A percentile compares a stretch with the other conserved stretches of the same genome.
These are phyloP conservation scores for Alternaria tenuissima DNA, from an alignment of 2,329 filamentous ascomycete species.

Conservation along the genomic window DNA sequence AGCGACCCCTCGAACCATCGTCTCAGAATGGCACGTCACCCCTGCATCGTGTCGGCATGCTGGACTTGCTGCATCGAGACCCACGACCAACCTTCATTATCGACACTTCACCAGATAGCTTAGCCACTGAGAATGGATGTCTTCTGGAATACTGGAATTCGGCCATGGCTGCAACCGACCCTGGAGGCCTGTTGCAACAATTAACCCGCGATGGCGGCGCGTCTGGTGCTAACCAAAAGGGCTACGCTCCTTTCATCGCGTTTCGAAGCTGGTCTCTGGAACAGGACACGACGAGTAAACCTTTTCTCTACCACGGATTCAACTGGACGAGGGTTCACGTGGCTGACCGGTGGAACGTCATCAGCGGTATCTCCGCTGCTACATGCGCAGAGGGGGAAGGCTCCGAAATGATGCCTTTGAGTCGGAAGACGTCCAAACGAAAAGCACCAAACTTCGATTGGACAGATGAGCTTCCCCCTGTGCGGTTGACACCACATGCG, in stretches of 20 bases:
- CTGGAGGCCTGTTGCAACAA: conserved; percentile 15
- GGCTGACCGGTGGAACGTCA: conserved; percentile 31
- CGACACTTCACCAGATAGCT: conserved; percentile 12
- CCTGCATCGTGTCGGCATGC: conserved; percentile 26
- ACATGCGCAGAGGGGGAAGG: background rate
- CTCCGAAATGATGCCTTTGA: background rate
- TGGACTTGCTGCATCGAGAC: conserved; percentile 32
- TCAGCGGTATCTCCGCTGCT: conserved; percentile 19
- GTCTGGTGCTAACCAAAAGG: background rate
- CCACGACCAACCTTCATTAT: conserved; percentile 30
- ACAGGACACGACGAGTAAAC: background rate
- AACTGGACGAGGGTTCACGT: conserved; percentile 28
- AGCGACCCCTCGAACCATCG: conserved; percentile 5
- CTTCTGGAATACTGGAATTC: conserved; percentile 30
- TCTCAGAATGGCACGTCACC: conserved; percentile 10
- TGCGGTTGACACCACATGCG: conserved; percentile 17
- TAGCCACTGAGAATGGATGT: background rate
- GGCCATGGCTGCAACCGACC: conserved; percentile 25
- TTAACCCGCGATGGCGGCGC: conserved; percentile 11
- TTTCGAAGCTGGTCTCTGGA: conserved; percentile 30
- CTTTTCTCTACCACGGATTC: conserved; percentile 13
- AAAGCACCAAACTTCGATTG: conserved; percentile 23
- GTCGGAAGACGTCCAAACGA: conserved; percentile 7
- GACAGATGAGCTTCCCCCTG: conserved; percentile 26
- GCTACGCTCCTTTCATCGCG: background rate